phyloP scores from a whole-genome alignment of 1,284 basidiomycete species.

The Boletus sp. region DNA sequence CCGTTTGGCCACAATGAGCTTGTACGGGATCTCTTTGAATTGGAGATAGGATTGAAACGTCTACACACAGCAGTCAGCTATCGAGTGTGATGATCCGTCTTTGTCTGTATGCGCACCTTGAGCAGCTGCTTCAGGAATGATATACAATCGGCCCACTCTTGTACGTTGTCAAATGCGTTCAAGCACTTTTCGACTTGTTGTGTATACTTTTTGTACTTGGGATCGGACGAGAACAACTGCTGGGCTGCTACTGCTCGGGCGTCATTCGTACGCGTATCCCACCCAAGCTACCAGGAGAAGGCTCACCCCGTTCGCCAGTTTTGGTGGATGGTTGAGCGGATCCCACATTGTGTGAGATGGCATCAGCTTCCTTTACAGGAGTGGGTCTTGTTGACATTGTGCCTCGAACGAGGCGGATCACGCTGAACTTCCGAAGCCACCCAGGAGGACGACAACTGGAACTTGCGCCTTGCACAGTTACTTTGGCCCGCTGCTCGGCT shows the following conservation, averaged over 20 bases:
- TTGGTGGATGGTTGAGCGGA: conserved; percentile 44
- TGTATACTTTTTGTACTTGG: conserved; percentile 96
- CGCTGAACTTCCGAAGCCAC: conserved; percentile 16
- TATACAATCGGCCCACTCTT: conserved; percentile 99
- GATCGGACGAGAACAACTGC: conserved; percentile 71
- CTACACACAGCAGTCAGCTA: conserved; percentile 44
- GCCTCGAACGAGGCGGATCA: conserved; percentile 25
- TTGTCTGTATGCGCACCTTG: conserved; percentile 57
- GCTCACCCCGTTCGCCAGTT: conserved; percentile 54
- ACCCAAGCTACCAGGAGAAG: conserved; percentile 6
- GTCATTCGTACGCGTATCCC: conserved; percentile 10
- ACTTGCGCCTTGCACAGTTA: neutral
- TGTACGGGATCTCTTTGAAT: conserved; percentile 95
- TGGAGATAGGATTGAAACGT: conserved; percentile 90
- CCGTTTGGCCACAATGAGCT: conserved; percentile 93
- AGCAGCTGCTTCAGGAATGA: conserved; percentile 94
- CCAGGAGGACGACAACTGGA: conserved; percentile 4
- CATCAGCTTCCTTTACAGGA: conserved; percentile 26
- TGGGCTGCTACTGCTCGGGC: conserved; percentile 44
- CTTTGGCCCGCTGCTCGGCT: conserved; percentile 1
- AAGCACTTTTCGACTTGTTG: conserved; percentile 91
- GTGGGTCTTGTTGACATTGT: conserved; percentile 28
- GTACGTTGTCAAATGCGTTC: conserved; percentile 93
- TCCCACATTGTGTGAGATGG: conserved; percentile 19
- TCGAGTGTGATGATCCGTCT: neutral